Evolutionary conservation across 106 monocot genomes (phyloP), one percentile per base, ranked within the genome.

Genomic region (Dendrobium catenatum): DNA sequence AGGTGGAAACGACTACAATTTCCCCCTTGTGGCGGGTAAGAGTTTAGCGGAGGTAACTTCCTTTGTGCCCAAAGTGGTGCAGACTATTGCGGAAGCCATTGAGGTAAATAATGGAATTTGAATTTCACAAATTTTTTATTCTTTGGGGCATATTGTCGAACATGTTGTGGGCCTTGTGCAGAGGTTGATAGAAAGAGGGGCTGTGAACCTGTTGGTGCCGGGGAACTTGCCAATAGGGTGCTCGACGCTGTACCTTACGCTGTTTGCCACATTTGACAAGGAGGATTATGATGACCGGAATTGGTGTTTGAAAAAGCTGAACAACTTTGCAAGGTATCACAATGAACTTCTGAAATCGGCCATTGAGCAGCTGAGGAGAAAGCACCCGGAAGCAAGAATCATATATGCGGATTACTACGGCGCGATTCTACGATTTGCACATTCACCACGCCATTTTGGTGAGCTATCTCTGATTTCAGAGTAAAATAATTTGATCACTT

Each of bases 361-460:
- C 37, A 27, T 95, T 1, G 55, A 78, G 0, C 41, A 10, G 20
- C 70, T 90, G 15, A 82, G 86, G 15, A 16, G n/a, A 1, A 75
- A 26, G 54, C 55, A 90, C 68, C 90, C 92, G 2, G 24, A 84
- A 8, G 87, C 82, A 9, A 85, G 80, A 46, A 89, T 95, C 44
- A 88, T 89, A 41, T 95, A 92, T 66, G 95, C 89, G 3, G 90
- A 93, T 54, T 96, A 90, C 78, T 96, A 90, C 77, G 58, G 48
- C 4, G 83, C 89, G 0, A 4, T 64, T 16, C 76, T 88, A 56
- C 74, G 68, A 0, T 81, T 86, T 44, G 49, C 49, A 0, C 73
- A 59, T 43, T 47, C 78, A 20, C 86, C 89, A 18, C 54, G 77
- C 16, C 79, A 47, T 9, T 86, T 79, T 42, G 86, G 89, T 89